phyloP scores from a whole-genome alignment of 108 stramenopile genomes.

The Aurantiochytrium sp. region DNA sequence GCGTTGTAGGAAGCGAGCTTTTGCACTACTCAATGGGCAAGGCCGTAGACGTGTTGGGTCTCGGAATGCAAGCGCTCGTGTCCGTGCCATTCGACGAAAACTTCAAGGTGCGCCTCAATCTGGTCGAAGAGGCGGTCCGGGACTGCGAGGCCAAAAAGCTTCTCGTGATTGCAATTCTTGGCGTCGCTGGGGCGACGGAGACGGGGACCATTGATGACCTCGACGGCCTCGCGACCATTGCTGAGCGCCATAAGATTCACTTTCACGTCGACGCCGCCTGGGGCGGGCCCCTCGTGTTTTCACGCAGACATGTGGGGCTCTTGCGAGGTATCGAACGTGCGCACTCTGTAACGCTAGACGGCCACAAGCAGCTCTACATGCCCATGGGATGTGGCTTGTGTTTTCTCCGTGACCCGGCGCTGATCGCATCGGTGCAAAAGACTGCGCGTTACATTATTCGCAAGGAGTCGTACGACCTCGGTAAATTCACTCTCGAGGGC shows the following conservation, averaged over 20 bases:
- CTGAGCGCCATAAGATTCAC: neutral
- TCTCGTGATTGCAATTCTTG: neutral
- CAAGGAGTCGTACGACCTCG: slow-evolving; percentile 10
- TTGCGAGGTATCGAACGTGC: neutral
- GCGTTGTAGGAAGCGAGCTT: neutral
- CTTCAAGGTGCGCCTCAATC: neutral
- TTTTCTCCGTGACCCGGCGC: neutral
- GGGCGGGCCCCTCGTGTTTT: neutral
- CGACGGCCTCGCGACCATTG: neutral
- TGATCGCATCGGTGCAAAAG: neutral
- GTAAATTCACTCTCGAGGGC: slow-evolving; percentile 5
- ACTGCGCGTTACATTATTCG: slow-evolving; percentile 9
- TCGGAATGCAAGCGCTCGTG: neutral
- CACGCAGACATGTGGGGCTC: neutral
- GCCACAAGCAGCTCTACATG: slow-evolving; percentile 18
- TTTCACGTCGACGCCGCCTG: slow-evolving; percentile 11
- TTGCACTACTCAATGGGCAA: slow-evolving; percentile 19
- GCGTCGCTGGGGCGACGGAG: slow-evolving; percentile 6
- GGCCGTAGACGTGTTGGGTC: neutral
- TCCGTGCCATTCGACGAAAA: slow-evolving; percentile 2
- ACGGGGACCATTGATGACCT: neutral
- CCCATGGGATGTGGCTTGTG: slow-evolving; percentile 11
- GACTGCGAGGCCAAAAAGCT: neutral
- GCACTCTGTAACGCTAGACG: neutral
- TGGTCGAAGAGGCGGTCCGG: neutral